Evolutionary conservation across 768 basidiomycete species (phyloP), one percentile per base, ranked within the genome.

Genomic region (Boletus fagicola): DNA sequence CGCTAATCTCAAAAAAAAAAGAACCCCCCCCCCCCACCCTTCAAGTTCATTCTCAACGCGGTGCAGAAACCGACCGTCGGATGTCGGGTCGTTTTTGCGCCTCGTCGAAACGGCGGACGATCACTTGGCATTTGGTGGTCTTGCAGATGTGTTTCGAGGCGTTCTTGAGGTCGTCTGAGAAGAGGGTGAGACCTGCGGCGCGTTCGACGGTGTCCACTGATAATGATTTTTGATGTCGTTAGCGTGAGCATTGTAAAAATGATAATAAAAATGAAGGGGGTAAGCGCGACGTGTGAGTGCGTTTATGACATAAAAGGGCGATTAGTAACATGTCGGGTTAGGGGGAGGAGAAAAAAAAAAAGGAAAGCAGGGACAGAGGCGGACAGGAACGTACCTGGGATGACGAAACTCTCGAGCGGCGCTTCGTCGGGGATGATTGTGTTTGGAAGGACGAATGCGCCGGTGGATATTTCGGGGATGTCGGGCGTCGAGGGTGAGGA

Each of bases 371-470:
- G n/a, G n/a, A n/a, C n/a, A n/a, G 13, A 35, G 16, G 26, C 0
- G 40, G 26, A 35, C 30, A 20, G 51, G 52, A 8, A 26, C 53
- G 30, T 72, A 94, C 94, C 82, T 51, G 94, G 92, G 39, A 88
- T 85, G 24, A 88, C 75, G 71, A 99, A 99, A 60, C 78, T 81
- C 67, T 89, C 82, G 49, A 99, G 72, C 38, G 90, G 83, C 1
- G 88, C 81, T 47, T 88, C 83, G 62, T 99, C 94, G 0, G 90
- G 83, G 58, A 99, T 98, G 53, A 82, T 76, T n/a, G 91, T 86
- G 72, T 99, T 99, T 0, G 97, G 97, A 13, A 99, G 81, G 7
- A 98, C 92, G 69, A 99, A 99, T 12, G 95, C 97, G 13, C 95
- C 97, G 3, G 90, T 84, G 0, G 91, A 84, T 44, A 96, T 77